Conservation (phyloP, 2,329 filamentous ascomycete genomes). For the Fusarium oxysporum region DNA sequence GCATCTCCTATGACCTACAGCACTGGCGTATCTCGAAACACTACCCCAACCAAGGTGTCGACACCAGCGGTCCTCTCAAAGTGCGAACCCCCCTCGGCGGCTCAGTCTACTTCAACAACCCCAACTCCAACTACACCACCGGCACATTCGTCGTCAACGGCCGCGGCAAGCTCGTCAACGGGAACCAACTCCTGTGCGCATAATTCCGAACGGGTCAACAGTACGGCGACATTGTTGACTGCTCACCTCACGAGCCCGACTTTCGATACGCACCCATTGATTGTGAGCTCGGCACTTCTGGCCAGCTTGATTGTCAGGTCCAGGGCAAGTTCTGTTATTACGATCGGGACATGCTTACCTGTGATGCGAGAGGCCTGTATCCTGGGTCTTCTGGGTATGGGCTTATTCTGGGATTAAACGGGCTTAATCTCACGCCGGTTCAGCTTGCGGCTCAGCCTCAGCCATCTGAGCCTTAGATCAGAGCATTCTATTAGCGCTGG, state of each 20-base stretch:
- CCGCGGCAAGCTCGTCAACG: background rate
- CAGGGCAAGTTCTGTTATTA: background rate
- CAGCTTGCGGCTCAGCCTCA: background rate
- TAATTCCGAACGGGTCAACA: background rate
- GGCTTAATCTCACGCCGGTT: background rate
- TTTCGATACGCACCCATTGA: accelerated
- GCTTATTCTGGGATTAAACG: background rate
- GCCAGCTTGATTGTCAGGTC: background rate
- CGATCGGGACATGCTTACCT: background rate
- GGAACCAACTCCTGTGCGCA: background rate
- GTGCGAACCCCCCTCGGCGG: background rate
- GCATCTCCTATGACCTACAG: background rate
- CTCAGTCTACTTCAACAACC: background rate
- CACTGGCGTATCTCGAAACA: background rate
- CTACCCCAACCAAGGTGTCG: background rate
- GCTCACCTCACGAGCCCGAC: accelerated
- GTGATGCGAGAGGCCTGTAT: background rate
- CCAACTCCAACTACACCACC: background rate
- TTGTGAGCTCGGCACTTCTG: background rate
- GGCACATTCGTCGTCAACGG: background rate
- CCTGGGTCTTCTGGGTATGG: background rate
- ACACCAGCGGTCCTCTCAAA: background rate
- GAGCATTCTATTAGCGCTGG: background rate
- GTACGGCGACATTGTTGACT: background rate
- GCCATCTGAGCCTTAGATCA: background rate